Evolutionary conservation across 805 yeast species (phyloP).

Genomic region (Yamadazyma philogaea): DNA sequence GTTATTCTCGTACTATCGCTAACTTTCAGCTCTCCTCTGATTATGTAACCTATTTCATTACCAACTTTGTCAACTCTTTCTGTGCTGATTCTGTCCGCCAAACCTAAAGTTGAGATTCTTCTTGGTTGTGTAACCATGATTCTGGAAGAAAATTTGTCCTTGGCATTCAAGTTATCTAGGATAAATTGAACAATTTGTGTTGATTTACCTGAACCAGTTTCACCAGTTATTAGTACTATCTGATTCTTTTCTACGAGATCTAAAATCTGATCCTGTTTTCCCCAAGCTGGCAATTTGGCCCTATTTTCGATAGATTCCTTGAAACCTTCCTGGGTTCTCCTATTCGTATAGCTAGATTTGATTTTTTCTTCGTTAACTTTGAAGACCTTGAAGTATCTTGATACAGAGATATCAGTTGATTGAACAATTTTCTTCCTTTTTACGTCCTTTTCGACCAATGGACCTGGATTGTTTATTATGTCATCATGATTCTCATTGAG

Average conservation of each 20-base stretch:
- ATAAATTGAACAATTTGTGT: constrained; percentile 92
- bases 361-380: constrained; percentile 9
- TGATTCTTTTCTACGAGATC: constrained; percentile 53
- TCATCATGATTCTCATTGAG: constrained; percentile 56
- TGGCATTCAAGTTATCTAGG: constrained; percentile 57
- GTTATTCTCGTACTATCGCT: constrained; percentile 62
- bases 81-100: constrained; percentile 87
- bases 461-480: constrained; percentile 73
- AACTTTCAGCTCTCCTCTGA: constrained; percentile 83
- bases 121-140: constrained; percentile 94
- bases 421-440: neutral
- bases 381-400: constrained; percentile 2
- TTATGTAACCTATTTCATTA: constrained; percentile 80
- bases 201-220: constrained; percentile 96
- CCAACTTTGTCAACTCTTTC: constrained; percentile 70
- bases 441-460: constrained; percentile 31
- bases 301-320: constrained; percentile 42
- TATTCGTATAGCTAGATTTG: constrained; percentile 25
- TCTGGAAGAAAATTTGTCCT: constrained; percentile 50
- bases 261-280: constrained; percentile 54
- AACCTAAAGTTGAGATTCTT: constrained; percentile 90
- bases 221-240: constrained; percentile 85
- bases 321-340: constrained; percentile 27
- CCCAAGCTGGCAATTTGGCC: constrained; percentile 79
- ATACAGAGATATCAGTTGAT: neutral